Evolutionary conservation across 257 asterid species (phyloP), one percentile per base, ranked within the genome.

Genomic region (Solanum bukasovii): DNA sequence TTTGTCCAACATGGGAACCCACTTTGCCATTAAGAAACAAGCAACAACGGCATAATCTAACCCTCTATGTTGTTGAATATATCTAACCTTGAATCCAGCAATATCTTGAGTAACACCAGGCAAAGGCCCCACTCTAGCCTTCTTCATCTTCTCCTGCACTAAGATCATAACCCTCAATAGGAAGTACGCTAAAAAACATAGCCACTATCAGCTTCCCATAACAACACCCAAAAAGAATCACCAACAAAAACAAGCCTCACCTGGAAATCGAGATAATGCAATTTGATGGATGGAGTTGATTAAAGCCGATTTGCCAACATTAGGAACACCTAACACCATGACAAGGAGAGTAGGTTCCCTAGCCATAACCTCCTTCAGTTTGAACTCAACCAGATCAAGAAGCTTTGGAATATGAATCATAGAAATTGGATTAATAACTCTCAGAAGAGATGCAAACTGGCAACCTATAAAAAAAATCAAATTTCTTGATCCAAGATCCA

Each of bases 41-140:
- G 27, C 25, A 44, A 79, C 25, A 14, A 14, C 27, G 5, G 42
- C 85, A 29, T 3, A 81, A 81, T 29, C 70, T 49, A 6, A 49
- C 85, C 70, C 42, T 11, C 31, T 18, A 29, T 18, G 31, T 18
- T 29, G 27, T 49, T 21, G 13, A 65, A 63, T 13, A 34, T 56
- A 46, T 87, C 85, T 49, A 90, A 96, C 99, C 98, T 97, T 95
- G 91, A 90, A 97, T 91, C 99, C 99, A 83, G 98, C 98, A 94
- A 97, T 97, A 93, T 97, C 99, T 91, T 95, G 98, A 87, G 99
- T 96, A 88, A 97, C 99, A 89, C 99, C 99, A 84, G 99, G 99
- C 87, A 97, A 90, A 84, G 98, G 98, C 25, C 99, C 99, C 83
- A 97, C 98, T 18, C 96, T 93, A 87, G 98, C 99, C 89, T 94